These are phyloP conservation scores for Colletotrichum zoysiae DNA, from an alignment of 2,329 filamentous ascomycete species.

Conservation along the genomic window DNA sequence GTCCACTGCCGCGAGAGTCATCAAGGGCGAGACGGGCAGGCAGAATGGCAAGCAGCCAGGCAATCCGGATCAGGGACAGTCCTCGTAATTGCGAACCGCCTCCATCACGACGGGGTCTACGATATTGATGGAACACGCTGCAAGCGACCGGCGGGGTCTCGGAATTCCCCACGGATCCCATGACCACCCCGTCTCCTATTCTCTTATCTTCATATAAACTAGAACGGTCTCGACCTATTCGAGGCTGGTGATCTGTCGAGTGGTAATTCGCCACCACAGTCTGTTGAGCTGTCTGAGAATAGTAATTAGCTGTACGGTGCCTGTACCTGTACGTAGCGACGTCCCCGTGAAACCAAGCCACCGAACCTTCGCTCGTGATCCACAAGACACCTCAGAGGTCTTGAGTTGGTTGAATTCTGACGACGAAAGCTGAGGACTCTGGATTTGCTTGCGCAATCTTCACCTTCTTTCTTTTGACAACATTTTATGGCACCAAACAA, in stretches of 20 bases:
- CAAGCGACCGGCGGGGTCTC: constrained; percentile 27
- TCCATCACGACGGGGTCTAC: constrained; percentile 7
- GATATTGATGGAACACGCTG: constrained; percentile 14
- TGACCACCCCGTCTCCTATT: constrained; percentile 10
- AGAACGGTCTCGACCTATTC: constrained; percentile 28
- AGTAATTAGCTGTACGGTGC: not conserved
- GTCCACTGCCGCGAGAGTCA: not conserved
- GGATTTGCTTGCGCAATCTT: not conserved
- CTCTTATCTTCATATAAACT: not conserved
- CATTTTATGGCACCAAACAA: not conserved
- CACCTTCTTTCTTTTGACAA: not conserved
- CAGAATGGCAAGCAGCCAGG: not conserved
- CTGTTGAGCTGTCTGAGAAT: not conserved
- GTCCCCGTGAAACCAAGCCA: constrained; percentile 15
- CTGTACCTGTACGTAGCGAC: not conserved
- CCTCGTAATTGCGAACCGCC: constrained; percentile 22
- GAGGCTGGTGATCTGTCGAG: not conserved
- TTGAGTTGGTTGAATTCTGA: not conserved
- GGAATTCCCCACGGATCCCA: constrained; percentile 23
- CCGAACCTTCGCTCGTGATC: constrained; percentile 18
- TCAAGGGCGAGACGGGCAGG: constrained; percentile 8
- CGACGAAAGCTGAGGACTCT: not conserved
- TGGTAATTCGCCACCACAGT: not conserved
- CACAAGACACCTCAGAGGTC: not conserved
- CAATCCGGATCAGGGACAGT: not conserved